Conservation (phyloP, 2,329 filamentous ascomycete genomes). For the Tolypocladium cylindrosporum region DNA sequence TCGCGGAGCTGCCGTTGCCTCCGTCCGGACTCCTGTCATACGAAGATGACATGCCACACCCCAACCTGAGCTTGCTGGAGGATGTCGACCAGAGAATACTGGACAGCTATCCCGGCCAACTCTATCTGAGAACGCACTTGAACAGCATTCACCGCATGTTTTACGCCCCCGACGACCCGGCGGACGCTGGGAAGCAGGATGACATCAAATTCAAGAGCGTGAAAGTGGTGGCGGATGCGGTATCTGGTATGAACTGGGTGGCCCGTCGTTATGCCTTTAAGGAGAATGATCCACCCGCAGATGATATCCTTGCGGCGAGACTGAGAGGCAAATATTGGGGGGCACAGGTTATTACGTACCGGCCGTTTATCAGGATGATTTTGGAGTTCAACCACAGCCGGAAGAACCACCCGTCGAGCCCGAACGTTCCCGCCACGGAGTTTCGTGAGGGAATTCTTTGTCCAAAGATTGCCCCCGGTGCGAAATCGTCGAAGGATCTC, state of each 20-base stretch:
- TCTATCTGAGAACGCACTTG: slow-evolving; percentile 54
- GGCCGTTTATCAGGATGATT: slow-evolving; percentile 58
- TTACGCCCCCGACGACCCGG: slow-evolving; percentile 35
- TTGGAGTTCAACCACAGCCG: slow-evolving; percentile 35
- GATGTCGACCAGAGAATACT: slow-evolving; percentile 37
- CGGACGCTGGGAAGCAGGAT: slow-evolving; percentile 14
- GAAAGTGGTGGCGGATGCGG: slow-evolving; percentile 31
- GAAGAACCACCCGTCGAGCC: slow-evolving; percentile 21
- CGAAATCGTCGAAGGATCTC: slow-evolving; percentile 27
- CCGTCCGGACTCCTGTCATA: slow-evolving; percentile 52
- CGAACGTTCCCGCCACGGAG: slow-evolving; percentile 22
- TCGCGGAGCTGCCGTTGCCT: slow-evolving; percentile 68
- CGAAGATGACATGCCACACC: slow-evolving; percentile 57
- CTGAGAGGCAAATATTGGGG: slow-evolving; percentile 93
- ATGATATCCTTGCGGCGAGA: slow-evolving; percentile 70
- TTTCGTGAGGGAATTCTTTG: slow-evolving; percentile 25
- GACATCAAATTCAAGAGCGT: slow-evolving; percentile 34
- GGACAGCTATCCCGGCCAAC: slow-evolving; percentile 51
- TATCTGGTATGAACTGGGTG: slow-evolving; percentile 35
- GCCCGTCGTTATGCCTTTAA: slow-evolving; percentile 44
- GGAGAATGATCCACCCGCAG: slow-evolving; percentile 60
- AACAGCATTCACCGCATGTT: slow-evolving; percentile 52
- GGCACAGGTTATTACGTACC: slow-evolving; percentile 78
- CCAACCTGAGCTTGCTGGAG: slow-evolving; percentile 39
- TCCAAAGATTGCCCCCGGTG: slow-evolving; percentile 26